Conservation (phyloP, 164 flowering plant species). For the Chimonanthus praecox region DNA sequence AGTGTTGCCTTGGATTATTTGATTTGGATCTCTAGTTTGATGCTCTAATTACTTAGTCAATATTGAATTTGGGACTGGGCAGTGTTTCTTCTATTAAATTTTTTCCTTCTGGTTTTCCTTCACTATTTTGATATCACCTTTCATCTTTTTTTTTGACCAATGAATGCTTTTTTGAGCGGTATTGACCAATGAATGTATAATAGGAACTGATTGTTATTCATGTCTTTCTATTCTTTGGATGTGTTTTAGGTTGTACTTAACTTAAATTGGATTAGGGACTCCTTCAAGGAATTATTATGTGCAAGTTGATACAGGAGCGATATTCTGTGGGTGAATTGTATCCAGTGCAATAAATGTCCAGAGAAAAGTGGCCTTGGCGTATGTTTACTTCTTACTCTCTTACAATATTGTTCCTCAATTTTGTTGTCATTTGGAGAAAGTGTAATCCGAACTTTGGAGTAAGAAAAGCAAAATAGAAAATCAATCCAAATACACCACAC, state of each 20-base stretch:
- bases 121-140: neutral
- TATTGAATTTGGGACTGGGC: too few species aligned
- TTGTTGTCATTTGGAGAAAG: too few species aligned
- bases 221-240: neutral
- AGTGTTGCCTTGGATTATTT: too few species aligned
- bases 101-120: too few species aligned
- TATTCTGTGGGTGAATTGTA: slow-evolving; percentile 88
- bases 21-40: too few species aligned
- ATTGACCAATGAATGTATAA: neutral
- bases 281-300: slow-evolving; percentile 74
- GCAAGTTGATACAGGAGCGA: slow-evolving; percentile 92
- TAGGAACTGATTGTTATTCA: neutral
- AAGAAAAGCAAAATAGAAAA: too few species aligned
- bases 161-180: too few species aligned
- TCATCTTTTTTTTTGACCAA: neutral
- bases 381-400: slow-evolving; percentile 19
- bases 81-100: too few species aligned
- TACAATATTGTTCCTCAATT: neutral
- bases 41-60: too few species aligned
- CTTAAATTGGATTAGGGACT: slow-evolving; percentile 76
- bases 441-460: too few species aligned
- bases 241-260: slow-evolving; percentile 66
- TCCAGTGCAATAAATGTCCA: slow-evolving; percentile 70
- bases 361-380: slow-evolving; percentile 68
- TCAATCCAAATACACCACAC: too few species aligned